A percentile compares a stretch with the other conserved stretches of the same genome.
phyloP scores from a whole-genome alignment of 2,329 filamentous ascomycete genomes.

The Cladosporium sp. region DNA sequence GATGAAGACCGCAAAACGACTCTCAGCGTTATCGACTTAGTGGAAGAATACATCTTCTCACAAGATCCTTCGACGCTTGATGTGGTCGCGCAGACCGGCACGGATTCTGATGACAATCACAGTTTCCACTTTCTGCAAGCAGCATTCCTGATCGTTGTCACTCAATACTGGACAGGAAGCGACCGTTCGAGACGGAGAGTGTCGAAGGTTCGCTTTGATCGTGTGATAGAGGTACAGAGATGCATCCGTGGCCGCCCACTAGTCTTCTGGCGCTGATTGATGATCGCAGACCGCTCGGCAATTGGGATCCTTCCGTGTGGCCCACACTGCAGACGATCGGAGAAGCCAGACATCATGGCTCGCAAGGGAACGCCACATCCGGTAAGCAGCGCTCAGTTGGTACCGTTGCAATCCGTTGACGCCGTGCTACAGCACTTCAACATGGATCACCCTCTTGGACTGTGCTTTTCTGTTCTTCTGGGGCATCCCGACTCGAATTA shows the following conservation, averaged over 20 bases:
- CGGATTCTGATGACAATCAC: background rate
- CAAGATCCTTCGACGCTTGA: background rate
- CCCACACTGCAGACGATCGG: constrained; percentile 20
- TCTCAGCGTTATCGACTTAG: background rate
- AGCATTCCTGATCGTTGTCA: background rate
- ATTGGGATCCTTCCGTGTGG: constrained; percentile 7
- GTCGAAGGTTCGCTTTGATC: background rate
- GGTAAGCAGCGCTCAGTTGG: background rate
- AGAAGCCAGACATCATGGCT: constrained; percentile 19
- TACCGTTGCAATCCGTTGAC: background rate
- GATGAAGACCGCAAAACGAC: constrained; percentile 18
- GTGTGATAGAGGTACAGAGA: background rate
- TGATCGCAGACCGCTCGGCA: background rate
- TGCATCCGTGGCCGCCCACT: background rate
- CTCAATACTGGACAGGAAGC: background rate
- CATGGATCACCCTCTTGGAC: constrained; percentile 19
- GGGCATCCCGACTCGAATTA: constrained; percentile 20
- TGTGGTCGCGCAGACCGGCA: background rate
- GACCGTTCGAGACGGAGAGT: background rate
- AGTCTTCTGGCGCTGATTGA: background rate
- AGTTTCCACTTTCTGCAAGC: background rate
- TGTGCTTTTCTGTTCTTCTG: constrained; percentile 23
- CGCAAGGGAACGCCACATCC: constrained; percentile 18
- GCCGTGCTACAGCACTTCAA: constrained; percentile 7
- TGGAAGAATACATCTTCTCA: background rate